These are phyloP conservation scores for Ramalina intermedia DNA, from an alignment of 495 filamentous ascomycete species.

Conservation along the genomic window DNA sequence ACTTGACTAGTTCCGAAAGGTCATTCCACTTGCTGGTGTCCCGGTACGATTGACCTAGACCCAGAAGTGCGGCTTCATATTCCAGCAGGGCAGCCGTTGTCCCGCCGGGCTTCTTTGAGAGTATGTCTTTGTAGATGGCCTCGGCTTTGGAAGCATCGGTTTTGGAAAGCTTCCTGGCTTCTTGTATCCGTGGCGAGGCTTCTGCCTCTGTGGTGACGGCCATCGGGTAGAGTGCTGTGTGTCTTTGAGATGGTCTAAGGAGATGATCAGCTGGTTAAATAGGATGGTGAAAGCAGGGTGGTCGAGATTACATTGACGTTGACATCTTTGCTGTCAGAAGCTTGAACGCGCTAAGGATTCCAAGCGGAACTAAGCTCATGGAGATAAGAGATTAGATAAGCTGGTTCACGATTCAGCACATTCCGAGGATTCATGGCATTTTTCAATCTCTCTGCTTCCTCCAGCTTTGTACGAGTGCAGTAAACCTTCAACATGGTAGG, in stretches of 20 bases:
- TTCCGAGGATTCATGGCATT: no score
- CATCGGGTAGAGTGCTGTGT: conserved; percentile 15
- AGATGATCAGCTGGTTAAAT: no score
- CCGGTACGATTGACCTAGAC: conserved; percentile 80
- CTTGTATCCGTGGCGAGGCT: conserved; percentile 44
- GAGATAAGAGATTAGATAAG: no score
- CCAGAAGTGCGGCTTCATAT: conserved; percentile 73
- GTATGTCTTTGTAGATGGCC: conserved; percentile 70
- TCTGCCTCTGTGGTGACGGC: background rate
- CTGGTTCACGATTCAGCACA: no score
- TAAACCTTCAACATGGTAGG: conserved; percentile 5
- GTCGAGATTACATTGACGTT: no score
- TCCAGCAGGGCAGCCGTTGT: conserved; percentile 74
- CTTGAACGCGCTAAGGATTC: no score
- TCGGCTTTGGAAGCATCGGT: conserved; percentile 68
- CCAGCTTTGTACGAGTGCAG: background rate
- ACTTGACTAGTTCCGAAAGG: conserved; percentile 80
- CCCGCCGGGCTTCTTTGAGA: conserved; percentile 67
- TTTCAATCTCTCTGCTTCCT: background rate
- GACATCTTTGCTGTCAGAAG: no score
- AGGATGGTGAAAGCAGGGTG: no score
- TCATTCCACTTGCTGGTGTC: conserved; percentile 79
- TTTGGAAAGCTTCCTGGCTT: conserved; percentile 74
- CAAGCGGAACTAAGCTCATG: no score
- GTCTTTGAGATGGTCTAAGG: background rate